Conservation (phyloP, 306 rosid species). For the Trifolium repens region DNA sequence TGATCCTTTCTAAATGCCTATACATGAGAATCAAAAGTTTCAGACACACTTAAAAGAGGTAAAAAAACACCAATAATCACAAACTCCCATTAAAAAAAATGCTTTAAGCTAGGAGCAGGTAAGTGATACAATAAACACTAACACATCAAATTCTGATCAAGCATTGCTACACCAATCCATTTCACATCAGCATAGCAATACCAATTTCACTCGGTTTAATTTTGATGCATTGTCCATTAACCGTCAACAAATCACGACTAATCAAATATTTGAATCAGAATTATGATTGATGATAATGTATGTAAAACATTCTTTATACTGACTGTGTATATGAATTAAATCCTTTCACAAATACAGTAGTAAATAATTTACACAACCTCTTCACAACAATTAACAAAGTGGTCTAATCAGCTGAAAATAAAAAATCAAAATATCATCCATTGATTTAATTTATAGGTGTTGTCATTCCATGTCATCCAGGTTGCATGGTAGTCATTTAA, state of each 20-base stretch:
- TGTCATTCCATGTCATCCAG: too few species aligned
- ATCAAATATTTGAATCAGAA: neutral
- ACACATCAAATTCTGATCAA: slow-evolving; percentile 10
- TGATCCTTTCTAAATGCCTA: slow-evolving; percentile 86
- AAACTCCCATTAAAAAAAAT: neutral
- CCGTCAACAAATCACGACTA: too few species aligned
- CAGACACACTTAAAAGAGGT: neutral
- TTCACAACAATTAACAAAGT: too few species aligned
- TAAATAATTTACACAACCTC: too few species aligned
- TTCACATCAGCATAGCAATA: slow-evolving; percentile 4
- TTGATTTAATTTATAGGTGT: too few species aligned
- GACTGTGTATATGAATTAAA: too few species aligned
- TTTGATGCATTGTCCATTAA: neutral
- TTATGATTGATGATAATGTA: too few species aligned
- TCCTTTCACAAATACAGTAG: neutral
- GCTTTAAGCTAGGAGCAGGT: neutral
- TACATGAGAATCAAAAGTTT: slow-evolving; percentile 30
- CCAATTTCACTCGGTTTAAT: neutral
- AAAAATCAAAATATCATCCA: too few species aligned
- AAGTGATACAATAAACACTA: neutral
- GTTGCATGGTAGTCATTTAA: too few species aligned
- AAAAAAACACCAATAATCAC: slow-evolving; percentile 23
- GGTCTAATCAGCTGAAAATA: too few species aligned
- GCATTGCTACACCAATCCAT: slow-evolving; percentile 23
- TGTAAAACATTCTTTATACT: too few species aligned